phyloP scores from a whole-genome alignment of 768 basidiomycete genomes.

The Porpolomopsis calyptriformis region DNA sequence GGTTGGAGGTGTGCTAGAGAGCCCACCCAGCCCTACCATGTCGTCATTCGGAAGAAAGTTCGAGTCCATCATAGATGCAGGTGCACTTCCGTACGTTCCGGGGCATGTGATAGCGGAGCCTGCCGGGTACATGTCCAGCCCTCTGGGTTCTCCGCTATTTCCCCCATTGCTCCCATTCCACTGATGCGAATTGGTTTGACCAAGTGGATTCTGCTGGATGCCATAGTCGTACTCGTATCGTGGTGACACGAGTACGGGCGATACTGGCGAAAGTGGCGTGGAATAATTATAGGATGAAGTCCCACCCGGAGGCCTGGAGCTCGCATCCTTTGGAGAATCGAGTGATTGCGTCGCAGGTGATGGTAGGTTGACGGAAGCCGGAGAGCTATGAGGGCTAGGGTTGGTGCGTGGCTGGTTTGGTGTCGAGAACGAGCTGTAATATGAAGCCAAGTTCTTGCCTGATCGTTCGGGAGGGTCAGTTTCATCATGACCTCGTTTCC shows the following conservation, averaged over 20 bases:
- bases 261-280: constrained; percentile 30
- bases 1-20: constrained; percentile 50
- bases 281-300: constrained; percentile 32
- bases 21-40: constrained; percentile 27
- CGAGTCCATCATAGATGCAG: constrained; percentile 31
- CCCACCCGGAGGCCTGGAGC: constrained; percentile 40
- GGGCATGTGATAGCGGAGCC: constrained; percentile 30
- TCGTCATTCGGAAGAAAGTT: constrained; percentile 32
- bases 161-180: constrained; percentile 37
- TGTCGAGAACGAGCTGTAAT: constrained; percentile 47
- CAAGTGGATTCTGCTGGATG: constrained; percentile 28
- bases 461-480: constrained; percentile 39
- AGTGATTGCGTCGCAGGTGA: constrained; percentile 51
- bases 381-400: constrained; percentile 64
- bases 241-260: constrained; percentile 41
- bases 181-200: constrained; percentile 28
- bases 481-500: constrained; percentile 63
- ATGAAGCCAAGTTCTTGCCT: constrained; percentile 23
- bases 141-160: constrained; percentile 21
- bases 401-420: constrained; percentile 31
- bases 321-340: constrained; percentile 42
- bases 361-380: constrained; percentile 59
- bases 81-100: constrained; percentile 30
- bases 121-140: constrained; percentile 35
- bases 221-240: constrained; percentile 49